Base-by-base conservation (phyloP, 2,329 filamentous ascomycete species). In the Chrysoporthe puriensis region DNA sequence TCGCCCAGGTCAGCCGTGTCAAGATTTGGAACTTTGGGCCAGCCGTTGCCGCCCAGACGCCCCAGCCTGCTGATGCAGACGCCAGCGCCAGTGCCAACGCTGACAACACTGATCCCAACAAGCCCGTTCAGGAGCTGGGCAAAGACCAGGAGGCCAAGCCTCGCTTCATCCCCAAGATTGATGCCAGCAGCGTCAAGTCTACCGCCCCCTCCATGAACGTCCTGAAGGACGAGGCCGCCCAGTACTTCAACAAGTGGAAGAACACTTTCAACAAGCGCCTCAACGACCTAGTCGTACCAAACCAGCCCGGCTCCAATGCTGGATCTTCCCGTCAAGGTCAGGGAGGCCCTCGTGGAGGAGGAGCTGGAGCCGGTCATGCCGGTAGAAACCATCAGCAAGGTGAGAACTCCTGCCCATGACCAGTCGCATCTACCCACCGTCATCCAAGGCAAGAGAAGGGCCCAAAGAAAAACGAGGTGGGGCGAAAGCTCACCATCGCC, bases 211-310 rank as follows among this genome's bases (percentile, higher is more conserved):
- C 73, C 32, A 79, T 82, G 66, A 80, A 78, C 44, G 90, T 92
- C 73, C 79, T 94, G 73, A 94, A 89, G 80, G 88, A 86, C 70
- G 89, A 91, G 64, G 85, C 89, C 1, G 76, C 96, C 5, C 80
- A 84, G 7, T 89, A 90, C 75, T 97, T 95, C 75, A 88, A 91
- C 67, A 90, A 93, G 71, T 98, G 95, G 95, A 87, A 92, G 73
- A 84, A 88, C 6, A 82, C 83, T 14, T 86, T 97, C 11, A 81
- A 92, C 52, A 84, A 87, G 66, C 87, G 94, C 16, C 81, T 97
- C 34, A 87, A 88, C 21, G 90, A 96, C 46, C 84, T 94, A 21
- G 84, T 85, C 54, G 82, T 86, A 70, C 76, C 82, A 42, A 83
- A 80, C 63, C 83, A 85, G 67, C 72, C 73, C 63, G 62, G 4